Evolutionary conservation across 257 asterid species (phyloP), one percentile per base, ranked within the genome.

Genomic region (Nicotiana sylvestris): DNA sequence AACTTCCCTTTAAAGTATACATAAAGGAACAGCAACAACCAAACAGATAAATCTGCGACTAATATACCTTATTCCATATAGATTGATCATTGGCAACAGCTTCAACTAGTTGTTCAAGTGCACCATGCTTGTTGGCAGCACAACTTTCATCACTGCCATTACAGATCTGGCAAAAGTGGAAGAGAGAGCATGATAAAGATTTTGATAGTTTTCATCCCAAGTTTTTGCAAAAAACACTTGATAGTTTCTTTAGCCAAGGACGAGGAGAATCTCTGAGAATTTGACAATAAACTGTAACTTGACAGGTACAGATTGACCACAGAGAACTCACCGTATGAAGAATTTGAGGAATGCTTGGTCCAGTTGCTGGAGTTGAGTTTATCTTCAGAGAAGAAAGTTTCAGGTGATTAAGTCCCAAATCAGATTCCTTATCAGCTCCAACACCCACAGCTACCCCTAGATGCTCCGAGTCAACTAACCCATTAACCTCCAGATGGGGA

Each of bases 261-360:
- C 33, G 67, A 5, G 56, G 76, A 62, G 39, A 35, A 76, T 82
- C 64, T 51, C 18, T 25, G 51, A 76, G 77, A 43, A 67, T 32
- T 68, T 53, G 77, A 29, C 12, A 78, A 29, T n/a, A 72, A 25
- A 64, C 46, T 55, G 66, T 56, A 79, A 53, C 53, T 81, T 57
- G 66, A 64, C 57, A 60, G 60, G 53, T 61, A 37, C 61, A 80
- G 57, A 16, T 29, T 85, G 81, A 67, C 53, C 57, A 32, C 74
- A 56, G 69, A 55, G 53, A 82, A 81, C 98, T 91, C 86, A 96
- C 99, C 90, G 90, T 66, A 91, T 96, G 98, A 87, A 96, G 98
- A 87, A 96, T 88, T 90, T 94, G 98, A 67, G 98, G 98, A 88
- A 96, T 94, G 86, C 98, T 96, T 17, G 95, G 98, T 69, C 92